phyloP scores from a whole-genome alignment of 345 rosid species.

The Boechera divaricarpa region DNA sequence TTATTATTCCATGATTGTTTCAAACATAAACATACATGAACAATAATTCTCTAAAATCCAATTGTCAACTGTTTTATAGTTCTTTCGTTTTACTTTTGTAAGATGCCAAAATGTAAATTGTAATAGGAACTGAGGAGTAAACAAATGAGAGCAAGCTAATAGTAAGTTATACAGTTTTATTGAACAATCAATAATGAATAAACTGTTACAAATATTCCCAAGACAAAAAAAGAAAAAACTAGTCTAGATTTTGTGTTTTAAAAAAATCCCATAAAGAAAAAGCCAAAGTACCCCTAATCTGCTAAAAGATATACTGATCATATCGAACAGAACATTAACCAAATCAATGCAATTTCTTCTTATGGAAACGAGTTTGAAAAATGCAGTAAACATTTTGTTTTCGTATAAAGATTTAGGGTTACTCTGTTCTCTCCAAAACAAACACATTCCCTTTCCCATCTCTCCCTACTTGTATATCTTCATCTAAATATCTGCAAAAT shows the following conservation, averaged over 20 bases:
- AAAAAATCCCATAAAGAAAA: neutral
- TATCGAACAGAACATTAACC: neutral
- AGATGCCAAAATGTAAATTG: neutral
- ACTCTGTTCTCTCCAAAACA: conserved; percentile 67
- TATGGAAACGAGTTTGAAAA: conserved; percentile 23
- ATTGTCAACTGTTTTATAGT: neutral
- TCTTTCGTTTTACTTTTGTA: neutral
- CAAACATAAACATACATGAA: neutral
- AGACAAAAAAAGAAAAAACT: neutral
- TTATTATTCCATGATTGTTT: neutral
- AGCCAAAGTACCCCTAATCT: no score
- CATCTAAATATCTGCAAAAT: conserved; percentile 72
- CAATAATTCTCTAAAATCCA: neutral
- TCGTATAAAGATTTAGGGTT: conserved; percentile 13
- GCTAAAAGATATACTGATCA: neutral
- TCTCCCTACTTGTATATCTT: conserved; percentile 71
- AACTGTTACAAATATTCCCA: conserved; percentile 7
- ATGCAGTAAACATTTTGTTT: neutral
- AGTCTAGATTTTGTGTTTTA: neutral
- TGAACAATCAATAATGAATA: neutral
- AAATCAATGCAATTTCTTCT: neutral
- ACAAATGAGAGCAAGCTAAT: neutral
- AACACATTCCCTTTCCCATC: conserved; percentile 83
- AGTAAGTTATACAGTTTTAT: neutral
- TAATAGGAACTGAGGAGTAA: neutral